Base-by-base conservation (phyloP, 2,329 filamentous ascomycete species). In the Fusarium pseudonygamai region DNA sequence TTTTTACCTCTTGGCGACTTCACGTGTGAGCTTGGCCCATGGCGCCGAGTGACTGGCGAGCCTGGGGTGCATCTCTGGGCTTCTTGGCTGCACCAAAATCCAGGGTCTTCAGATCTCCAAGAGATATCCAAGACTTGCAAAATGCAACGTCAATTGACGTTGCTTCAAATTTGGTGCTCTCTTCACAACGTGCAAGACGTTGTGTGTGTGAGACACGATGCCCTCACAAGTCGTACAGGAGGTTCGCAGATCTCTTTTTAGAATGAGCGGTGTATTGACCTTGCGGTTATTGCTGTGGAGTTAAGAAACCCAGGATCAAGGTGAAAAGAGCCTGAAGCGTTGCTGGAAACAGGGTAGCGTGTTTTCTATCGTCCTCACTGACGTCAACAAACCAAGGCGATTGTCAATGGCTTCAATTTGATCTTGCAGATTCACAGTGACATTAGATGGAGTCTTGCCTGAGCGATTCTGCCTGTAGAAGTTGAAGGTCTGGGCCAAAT, bases 51-150 rank as follows among this genome's bases (percentile, higher is more conserved):
- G 26, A 30, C 24, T 46, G 60, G 37, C 64, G 46, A 67, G 49
- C 71, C 64, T 64, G 67, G 64, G 67, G 71, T 71, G 69, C 72
- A 75, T 76, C 62, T 75, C 68, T 76, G 37, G 75, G 74, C 74
- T 39, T 64, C 75, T 78, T 77, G 75, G 75, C 75, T 71, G 60
- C 64, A 60, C 67, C 49, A 64, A 60, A 68, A 60, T 50, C 55
- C 30, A 59, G 71, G 71, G 59, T 62, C 43, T 58, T 53, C 60
- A 73, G 74, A 77, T 77, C 57, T 71, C 72, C 73, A 78, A 77
- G 74, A 77, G 75, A 77, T 77, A 22, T 72, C 64, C 71, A 74
- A 77, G 75, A 67, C 49, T 30, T 70, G 2, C 12, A 10, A 52
- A 52, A 58, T 75, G 56, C 61, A 67, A 73, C 72, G 32, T 61